Percentiles rank a stretch among this genome's conserved stretches.
Evolutionary conservation across 768 basidiomycete species (phyloP).

Genomic region (Mycena venus): DNA sequence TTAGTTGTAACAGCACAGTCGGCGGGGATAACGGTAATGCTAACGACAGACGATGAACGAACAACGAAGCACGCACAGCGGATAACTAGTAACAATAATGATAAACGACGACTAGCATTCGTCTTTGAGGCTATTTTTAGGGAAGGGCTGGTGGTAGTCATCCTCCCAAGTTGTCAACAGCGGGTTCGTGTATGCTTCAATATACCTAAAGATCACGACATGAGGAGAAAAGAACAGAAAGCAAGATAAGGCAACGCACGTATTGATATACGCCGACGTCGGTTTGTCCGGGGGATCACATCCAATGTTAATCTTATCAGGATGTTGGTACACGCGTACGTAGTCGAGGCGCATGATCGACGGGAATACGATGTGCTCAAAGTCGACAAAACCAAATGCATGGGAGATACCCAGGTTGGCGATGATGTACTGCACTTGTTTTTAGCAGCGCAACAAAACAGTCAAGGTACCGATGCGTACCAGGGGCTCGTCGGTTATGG

Average conservation of each 20-base stretch:
- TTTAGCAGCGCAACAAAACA: background rate
- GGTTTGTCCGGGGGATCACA: constrained; percentile 83
- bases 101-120: constrained; percentile 47
- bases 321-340: constrained; percentile 80
- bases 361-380: constrained; percentile 66
- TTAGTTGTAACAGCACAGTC: background rate
- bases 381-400: constrained; percentile 78
- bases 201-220: constrained; percentile 16
- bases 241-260: constrained; percentile 55
- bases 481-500: constrained; percentile 81
- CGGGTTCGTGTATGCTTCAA: constrained; percentile 37
- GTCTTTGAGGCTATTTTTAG: constrained; percentile 62
- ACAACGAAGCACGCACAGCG: background rate
- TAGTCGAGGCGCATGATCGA: constrained; percentile 82
- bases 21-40: background rate
- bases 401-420: constrained; percentile 78
- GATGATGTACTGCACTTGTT: constrained; percentile 68
- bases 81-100: background rate
- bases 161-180: constrained; percentile 61
- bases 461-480: constrained; percentile 45
- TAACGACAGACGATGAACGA: background rate
- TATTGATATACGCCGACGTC: constrained; percentile 81
- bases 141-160: constrained; percentile 60
- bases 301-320: constrained; percentile 64
- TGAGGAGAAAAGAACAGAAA: background rate